These are phyloP conservation scores for Aspergillus asperescens DNA, from an alignment of 495 filamentous ascomycete species.

Conservation along the genomic window DNA sequence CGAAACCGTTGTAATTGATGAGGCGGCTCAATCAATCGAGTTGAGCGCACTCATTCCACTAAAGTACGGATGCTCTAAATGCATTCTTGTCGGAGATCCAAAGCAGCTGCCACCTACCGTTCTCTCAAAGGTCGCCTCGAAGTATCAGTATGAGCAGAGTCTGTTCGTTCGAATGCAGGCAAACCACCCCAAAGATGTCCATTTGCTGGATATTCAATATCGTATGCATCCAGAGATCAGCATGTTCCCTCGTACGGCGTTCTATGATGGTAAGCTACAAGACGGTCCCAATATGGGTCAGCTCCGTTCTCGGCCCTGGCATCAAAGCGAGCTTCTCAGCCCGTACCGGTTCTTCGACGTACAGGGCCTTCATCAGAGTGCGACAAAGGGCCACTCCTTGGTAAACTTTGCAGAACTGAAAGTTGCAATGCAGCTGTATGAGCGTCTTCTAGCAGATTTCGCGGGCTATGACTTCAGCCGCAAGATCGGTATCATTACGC, in stretches of 20 bases:
- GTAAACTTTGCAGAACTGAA: conserved; percentile 83
- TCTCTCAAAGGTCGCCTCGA: conserved; percentile 83
- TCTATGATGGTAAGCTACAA: conserved; percentile 81
- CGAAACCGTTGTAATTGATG: conserved; percentile 96
- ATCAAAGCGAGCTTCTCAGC: conserved; percentile 69
- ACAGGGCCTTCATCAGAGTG: conserved; percentile 74
- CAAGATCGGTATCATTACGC: conserved; percentile 94
- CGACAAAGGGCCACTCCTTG: conserved; percentile 75
- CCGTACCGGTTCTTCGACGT: conserved; percentile 99
- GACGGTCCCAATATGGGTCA: conserved; percentile 79
- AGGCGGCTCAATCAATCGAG: conserved; percentile 97
- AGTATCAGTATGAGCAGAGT: conserved; percentile 94
- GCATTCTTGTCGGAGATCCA: conserved; percentile 94
- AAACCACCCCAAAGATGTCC: conserved; percentile 84
- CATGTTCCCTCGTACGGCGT: conserved; percentile 77
- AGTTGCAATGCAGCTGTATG: conserved; percentile 77
- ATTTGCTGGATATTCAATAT: conserved; percentile 92
- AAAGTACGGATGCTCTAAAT: conserved; percentile 96
- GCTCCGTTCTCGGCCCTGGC: conserved; percentile 76
- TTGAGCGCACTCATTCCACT: conserved; percentile 93
- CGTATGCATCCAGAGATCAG: conserved; percentile 99
- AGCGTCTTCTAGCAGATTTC: conserved; percentile 70
- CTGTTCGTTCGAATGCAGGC: conserved; percentile 96
- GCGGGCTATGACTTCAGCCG: conserved; percentile 61
- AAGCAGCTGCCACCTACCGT: conserved; percentile 96